These are phyloP conservation scores for Globisporangium mamillatum DNA, from an alignment of 352 stramenopile genomes.

Conservation along the genomic window DNA sequence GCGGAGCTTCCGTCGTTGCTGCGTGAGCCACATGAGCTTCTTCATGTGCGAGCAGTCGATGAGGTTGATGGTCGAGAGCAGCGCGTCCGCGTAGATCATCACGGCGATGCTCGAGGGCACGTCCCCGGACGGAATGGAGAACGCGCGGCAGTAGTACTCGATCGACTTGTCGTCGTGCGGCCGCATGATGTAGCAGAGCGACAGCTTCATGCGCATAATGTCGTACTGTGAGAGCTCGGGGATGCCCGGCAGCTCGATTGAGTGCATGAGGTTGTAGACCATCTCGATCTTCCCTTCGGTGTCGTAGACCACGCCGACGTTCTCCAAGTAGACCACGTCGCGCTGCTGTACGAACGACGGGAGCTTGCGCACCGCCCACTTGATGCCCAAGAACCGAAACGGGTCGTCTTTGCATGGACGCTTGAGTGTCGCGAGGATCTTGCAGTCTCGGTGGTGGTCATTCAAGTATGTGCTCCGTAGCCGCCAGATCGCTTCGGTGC, in stretches of 20 bases:
- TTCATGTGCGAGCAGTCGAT: conserved; percentile 62
- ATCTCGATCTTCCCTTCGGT: conserved; percentile 6
- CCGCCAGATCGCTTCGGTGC: neutral
- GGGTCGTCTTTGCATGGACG: conserved; percentile 27
- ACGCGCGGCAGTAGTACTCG: conserved; percentile 48
- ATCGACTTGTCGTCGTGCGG: conserved; percentile 21
- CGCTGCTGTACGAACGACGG: conserved; percentile 30
- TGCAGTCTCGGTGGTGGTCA: conserved; percentile 4
- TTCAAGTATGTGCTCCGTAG: no score
- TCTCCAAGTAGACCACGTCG: conserved; percentile 40
- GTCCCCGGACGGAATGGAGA: conserved; percentile 38
- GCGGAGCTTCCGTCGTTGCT: conserved; percentile 8
- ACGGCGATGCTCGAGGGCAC: conserved; percentile 35
- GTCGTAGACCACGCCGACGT: neutral
- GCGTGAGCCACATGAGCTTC: conserved; percentile 63
- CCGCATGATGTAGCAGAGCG: conserved; percentile 40
- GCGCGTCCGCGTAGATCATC: conserved; percentile 29
- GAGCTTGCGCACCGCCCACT: conserved; percentile 30
- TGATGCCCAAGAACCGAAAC: conserved; percentile 43
- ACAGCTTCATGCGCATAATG: conserved; percentile 35
- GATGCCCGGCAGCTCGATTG: conserved; percentile 32
- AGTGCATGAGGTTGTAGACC: conserved; percentile 33
- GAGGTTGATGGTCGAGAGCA: conserved; percentile 38
- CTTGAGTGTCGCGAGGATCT: conserved; percentile 36
- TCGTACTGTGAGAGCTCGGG: conserved; percentile 30